phyloP scores from a whole-genome alignment of 768 basidiomycete genomes.

The Chalciporus piperatus region DNA sequence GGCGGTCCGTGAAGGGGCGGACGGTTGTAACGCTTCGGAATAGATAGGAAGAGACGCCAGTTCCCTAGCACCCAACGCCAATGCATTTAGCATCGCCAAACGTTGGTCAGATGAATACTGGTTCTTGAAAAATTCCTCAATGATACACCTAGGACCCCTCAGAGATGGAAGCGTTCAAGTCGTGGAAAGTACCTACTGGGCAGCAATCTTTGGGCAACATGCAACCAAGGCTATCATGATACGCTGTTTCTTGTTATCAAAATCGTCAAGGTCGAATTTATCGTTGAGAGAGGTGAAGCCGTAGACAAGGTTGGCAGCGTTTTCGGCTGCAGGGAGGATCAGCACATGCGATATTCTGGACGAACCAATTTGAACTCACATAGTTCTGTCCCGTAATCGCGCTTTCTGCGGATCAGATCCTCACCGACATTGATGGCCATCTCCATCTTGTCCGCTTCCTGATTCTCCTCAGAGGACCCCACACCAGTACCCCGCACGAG shows the following conservation, averaged over 20 bases:
- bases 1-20: constrained; percentile 32
- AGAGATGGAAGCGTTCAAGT: background rate
- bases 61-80: constrained; percentile 85
- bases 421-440: constrained; percentile 80
- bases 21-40: constrained; percentile 32
- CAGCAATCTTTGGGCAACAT: constrained; percentile 73
- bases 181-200: constrained; percentile 59
- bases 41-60: constrained; percentile 51
- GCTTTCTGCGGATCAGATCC: constrained; percentile 80
- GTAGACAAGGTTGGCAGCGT: constrained; percentile 78
- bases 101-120: constrained; percentile 90
- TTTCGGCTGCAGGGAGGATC: constrained; percentile 64
- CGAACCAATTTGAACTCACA: constrained; percentile 40
- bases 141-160: constrained; percentile 55
- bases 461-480: constrained; percentile 51
- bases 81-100: constrained; percentile 77
- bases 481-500: constrained; percentile 64
- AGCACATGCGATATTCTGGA: constrained; percentile 5
- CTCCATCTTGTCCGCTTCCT: constrained; percentile 74
- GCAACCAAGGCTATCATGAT: constrained; percentile 77
- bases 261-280: constrained; percentile 80
- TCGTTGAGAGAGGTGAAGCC: constrained; percentile 73
- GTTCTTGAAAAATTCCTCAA: constrained; percentile 92
- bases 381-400: constrained; percentile 82
- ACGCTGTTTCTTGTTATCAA: constrained; percentile 72